Evolutionary conservation across 2,329 filamentous ascomycete species (phyloP), one percentile per base, ranked within the genome.

Genomic region (Hypoxylon sp.): DNA sequence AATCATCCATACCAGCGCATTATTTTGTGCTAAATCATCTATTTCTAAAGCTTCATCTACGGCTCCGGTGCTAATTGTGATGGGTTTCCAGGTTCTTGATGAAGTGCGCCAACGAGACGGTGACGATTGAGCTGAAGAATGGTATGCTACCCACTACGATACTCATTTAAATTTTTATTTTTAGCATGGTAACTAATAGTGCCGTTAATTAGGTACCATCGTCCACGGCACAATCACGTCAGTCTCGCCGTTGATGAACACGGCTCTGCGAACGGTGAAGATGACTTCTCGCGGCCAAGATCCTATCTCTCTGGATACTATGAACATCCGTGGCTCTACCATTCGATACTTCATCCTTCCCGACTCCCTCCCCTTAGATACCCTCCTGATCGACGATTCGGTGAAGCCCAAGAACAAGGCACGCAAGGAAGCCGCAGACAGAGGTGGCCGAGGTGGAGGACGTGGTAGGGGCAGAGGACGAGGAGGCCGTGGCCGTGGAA

Each of bases 391-490:
- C 75, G 96, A 99, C 80, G 96, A 99, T 83, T 90, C 94, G 77
- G 94, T 95, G 57, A 99, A 99, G 86, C 95, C 96, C 69, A 98
- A 98, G 92, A 99, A 99, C 85, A 99, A 99, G 90, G 95, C 96
- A 26, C 90, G 95, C 79, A 99, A 99, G 87, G 96, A 98, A 84
- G 87, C 82, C 5, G 84, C 86, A 33, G 88, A 89, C 66, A 84
- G 90, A 52, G 87, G 88, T 48, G 84, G 79, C 29, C 80, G 82
- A 29, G 80, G 85, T 50, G 85, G 85, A 47, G 84, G 84, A 9
- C 81, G 86, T 35, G 85, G 89, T 65, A 82, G 87, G 11, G 81
- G 85, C 66, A 82, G 87, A 17, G 81, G 85, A 19, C 80, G 87
- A 31, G 84, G 63, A 31, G 84, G 63, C 6, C 67, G 67, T 51